A percentile compares a stretch with the other conserved stretches of the same genome.
Evolutionary conservation across 768 basidiomycete genomes (phyloP).

Genomic region (Inosperma sp.): DNA sequence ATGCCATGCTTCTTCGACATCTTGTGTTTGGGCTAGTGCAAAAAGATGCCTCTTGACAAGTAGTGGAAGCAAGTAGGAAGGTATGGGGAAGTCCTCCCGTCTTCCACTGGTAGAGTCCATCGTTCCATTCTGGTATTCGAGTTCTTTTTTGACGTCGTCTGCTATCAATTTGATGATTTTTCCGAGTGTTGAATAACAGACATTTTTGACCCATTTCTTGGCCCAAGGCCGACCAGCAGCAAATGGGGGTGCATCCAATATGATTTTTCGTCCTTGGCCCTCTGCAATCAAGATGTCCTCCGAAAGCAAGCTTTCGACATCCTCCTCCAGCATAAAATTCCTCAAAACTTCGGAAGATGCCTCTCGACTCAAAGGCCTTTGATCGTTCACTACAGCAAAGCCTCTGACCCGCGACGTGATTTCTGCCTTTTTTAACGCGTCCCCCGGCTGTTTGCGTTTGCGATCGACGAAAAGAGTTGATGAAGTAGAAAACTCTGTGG

Average conservation of each 20-base stretch:
- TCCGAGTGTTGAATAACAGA: conserved; percentile 5
- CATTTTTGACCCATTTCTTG: conserved; percentile 14
- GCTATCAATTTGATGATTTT: neutral
- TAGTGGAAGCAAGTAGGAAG: conserved; percentile 8
- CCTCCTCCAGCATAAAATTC: conserved; percentile 9
- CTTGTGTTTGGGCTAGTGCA: conserved; percentile 18
- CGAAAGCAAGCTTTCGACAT: conserved; percentile 2
- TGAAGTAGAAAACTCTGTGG: neutral
- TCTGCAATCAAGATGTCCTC: neutral
- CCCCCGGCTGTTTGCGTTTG: neutral
- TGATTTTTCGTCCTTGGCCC: neutral
- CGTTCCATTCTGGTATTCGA: neutral
- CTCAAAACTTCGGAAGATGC: conserved; percentile 3
- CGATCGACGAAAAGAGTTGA: neutral
- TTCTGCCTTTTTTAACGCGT: neutral
- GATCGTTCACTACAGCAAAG: too few species aligned
- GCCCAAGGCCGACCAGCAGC: conserved; percentile 28
- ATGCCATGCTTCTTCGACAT: conserved; percentile 36
- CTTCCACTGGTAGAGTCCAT: neutral
- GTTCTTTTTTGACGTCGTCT: conserved; percentile 9
- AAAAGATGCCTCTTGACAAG: conserved; percentile 15
- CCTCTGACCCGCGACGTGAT: too few species aligned
- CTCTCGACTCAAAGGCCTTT: conserved; percentile 1
- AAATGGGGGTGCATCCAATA: conserved; percentile 13
- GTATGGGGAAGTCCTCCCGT: conserved; percentile 3